Base-by-base conservation (phyloP, 257 asterid species). In the Solanum corneliomulleri region DNA sequence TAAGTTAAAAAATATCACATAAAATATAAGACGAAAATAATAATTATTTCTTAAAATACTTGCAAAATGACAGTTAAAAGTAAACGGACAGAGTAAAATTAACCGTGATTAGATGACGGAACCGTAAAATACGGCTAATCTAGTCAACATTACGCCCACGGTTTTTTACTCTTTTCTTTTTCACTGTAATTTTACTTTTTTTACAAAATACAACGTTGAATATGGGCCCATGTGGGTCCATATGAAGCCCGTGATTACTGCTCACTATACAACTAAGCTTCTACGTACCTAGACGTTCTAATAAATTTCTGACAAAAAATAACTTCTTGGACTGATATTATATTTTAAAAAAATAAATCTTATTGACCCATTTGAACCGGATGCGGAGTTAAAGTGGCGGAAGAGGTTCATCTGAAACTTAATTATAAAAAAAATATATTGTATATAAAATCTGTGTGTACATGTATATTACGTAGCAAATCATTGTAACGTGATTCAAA, bases 211-310 rank as follows among this genome's bases (percentile, higher is more conserved):
- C 3, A 27, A 82, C 11, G 41, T 58, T 18, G 82, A 72, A 21
- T 35, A n/a, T 25, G 74, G 56, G 31, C 68, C 85, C 81, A 0
- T 33, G 29, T 80, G 69, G 85, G 84, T 27, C 66, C 64, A 39
- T 29, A 15, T 5, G 85, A 80, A 45, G 68, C 68, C 85, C 85
- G 88, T 81, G 85, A 60, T 58, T 2, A 25, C 20, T 60, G 66
- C 20, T 25, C 66, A 60, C 16, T 81, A 68, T 3, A 87, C 88
- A 87, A 81, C 87, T 87, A 86, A 86, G 91, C 90, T 27, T 42
- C 91, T 52, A 42, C 86, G 90, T 88, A 89, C 89, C 89, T 86
- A 68, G 91, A 85, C 91, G 66, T 72, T 42, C 11, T 85, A 27
- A 42, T 20, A 37, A 75, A 66, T 75, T 76, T 16, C 13, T 4